These are phyloP conservation scores for Fraxinus velutina DNA, from an alignment of 305 asterid genomes.

Conservation along the genomic window DNA sequence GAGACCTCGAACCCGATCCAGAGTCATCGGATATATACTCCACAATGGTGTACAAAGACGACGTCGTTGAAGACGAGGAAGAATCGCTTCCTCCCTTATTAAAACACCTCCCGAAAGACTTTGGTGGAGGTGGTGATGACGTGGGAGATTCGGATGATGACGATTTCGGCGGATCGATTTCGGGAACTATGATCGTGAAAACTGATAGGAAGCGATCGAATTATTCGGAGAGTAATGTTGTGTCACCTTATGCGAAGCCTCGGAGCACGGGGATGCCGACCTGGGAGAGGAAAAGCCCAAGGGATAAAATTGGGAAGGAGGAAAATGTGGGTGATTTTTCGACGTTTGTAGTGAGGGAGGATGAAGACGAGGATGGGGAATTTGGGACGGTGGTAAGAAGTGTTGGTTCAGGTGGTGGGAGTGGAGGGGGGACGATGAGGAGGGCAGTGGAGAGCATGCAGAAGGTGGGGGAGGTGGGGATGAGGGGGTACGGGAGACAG, in stretches of 20 bases:
- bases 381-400: slow-evolving; percentile 78
- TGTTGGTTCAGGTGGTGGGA: slow-evolving; percentile 43
- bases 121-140: slow-evolving; percentile 63
- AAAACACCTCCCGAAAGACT: slow-evolving; percentile 85
- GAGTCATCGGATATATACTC: slow-evolving; percentile 54
- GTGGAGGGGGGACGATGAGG: slow-evolving; percentile 69
- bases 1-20: slow-evolving; percentile 30
- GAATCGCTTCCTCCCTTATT: slow-evolving; percentile 83
- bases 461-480: slow-evolving; percentile 64
- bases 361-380: slow-evolving; percentile 45
- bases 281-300: slow-evolving; percentile 47
- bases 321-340: slow-evolving; percentile 58
- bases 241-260: slow-evolving; percentile 35
- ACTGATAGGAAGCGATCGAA: slow-evolving; percentile 46
- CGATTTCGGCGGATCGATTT: slow-evolving; percentile 38
- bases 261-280: slow-evolving; percentile 30
- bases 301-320: slow-evolving; percentile 41
- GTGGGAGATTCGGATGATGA: slow-evolving; percentile 43
- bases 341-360: slow-evolving; percentile 74
- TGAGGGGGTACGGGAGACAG: slow-evolving; percentile 46
- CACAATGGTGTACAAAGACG: slow-evolving; percentile 65
- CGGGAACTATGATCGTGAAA: slow-evolving; percentile 83
- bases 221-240: slow-evolving; percentile 30
- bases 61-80: slow-evolving; percentile 54
- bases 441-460: slow-evolving; percentile 97